These are phyloP conservation scores for Podila clonocystis DNA, from an alignment of 192 early-diverging fungal genomes.

Conservation along the genomic window DNA sequence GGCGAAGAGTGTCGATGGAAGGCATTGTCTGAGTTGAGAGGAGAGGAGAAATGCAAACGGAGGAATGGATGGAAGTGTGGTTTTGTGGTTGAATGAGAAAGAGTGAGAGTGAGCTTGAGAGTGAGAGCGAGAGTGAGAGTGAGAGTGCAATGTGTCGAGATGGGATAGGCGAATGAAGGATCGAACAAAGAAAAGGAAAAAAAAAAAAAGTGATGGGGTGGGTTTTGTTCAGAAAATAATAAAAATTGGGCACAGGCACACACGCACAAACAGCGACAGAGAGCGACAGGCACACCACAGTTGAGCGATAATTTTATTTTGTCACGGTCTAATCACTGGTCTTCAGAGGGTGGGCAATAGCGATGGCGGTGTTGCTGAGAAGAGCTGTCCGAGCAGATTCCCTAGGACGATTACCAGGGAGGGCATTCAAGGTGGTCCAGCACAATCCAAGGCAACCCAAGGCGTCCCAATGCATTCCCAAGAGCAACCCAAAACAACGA, in stretches of 20 bases:
- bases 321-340: no score
- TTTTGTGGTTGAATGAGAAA: background rate
- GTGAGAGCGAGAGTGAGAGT: background rate
- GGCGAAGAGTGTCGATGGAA: slow-evolving; percentile 32
- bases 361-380: no score
- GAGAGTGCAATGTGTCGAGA: slow-evolving; percentile 1
- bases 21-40: slow-evolving; percentile 15
- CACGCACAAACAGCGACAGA: no score
- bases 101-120: background rate
- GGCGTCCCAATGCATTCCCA: no score
- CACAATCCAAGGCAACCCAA: no score
- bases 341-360: no score
- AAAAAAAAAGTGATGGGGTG: slow-evolving; percentile 29
- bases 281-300: no score
- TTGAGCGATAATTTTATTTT: no score
- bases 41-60: background rate
- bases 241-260: background rate
- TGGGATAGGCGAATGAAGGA: background rate
- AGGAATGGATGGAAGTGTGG: background rate
- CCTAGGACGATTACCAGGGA: no score
- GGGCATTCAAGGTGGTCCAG: no score
- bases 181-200: background rate
- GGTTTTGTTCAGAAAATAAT: background rate
- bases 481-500: no score
- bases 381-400: no score